These are phyloP conservation scores for Verticillium dahliae DNA, from an alignment of 2,329 filamentous ascomycete genomes.

Conservation along the genomic window DNA sequence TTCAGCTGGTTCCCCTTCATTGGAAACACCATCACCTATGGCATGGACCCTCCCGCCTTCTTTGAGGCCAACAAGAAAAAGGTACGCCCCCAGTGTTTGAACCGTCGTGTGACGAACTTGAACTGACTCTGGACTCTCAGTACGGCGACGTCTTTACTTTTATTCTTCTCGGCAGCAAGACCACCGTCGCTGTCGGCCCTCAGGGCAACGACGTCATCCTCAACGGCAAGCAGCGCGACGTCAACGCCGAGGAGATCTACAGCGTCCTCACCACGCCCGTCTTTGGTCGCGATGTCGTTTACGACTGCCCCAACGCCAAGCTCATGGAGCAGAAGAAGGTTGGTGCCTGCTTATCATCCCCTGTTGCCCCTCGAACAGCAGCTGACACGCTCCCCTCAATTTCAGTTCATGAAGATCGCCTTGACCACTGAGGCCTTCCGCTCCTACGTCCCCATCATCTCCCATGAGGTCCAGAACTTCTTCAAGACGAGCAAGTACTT, in stretches of 20 bases:
- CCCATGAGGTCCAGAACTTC: constrained; percentile 66
- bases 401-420: constrained; percentile 76
- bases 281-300: constrained; percentile 82
- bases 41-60: constrained; percentile 88
- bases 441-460: constrained; percentile 72
- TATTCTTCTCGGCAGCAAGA: constrained; percentile 80
- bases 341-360: constrained; percentile 7
- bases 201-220: constrained; percentile 86
- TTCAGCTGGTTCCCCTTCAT: constrained; percentile 80
- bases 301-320: constrained; percentile 85
- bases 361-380: neutral
- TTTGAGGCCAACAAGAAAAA: constrained; percentile 71
- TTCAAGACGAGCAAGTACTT: constrained; percentile 61
- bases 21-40: constrained; percentile 88
- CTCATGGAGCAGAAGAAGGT: constrained; percentile 97
- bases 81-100: constrained; percentile 38
- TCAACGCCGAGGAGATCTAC: constrained; percentile 88
- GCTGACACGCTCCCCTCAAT: constrained; percentile 35
- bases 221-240: constrained; percentile 83
- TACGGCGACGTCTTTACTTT: constrained; percentile 90
- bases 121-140: constrained; percentile 29
- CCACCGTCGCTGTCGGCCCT: constrained; percentile 76
- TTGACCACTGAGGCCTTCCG: constrained; percentile 69
- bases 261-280: constrained; percentile 64
- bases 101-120: neutral